Conservation (phyloP, 768 basidiomycete genomes). For the Amanita rimosa region DNA sequence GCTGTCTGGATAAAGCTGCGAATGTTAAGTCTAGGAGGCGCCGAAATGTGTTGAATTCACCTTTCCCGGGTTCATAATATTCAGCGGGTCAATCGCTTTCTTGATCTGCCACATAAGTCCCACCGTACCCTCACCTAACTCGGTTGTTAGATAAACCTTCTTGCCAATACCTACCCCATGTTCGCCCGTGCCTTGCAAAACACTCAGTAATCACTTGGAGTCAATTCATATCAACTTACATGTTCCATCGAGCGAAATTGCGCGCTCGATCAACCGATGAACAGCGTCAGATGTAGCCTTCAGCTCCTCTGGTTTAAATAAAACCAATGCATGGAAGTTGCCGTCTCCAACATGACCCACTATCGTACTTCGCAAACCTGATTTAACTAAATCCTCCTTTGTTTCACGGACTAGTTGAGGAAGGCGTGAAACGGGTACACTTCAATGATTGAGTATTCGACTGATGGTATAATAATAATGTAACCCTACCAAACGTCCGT, state of each 20-base stretch:
- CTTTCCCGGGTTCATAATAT: conserved; percentile 85
- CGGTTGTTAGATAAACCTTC: conserved; percentile 70
- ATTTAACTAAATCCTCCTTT: conserved; percentile 57
- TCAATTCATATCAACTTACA: conserved; percentile 30
- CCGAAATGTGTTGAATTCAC: conserved; percentile 14
- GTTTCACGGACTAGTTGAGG: conserved; percentile 69
- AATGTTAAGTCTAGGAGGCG: conserved; percentile 1
- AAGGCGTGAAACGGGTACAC: conserved; percentile 60
- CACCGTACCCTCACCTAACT: conserved; percentile 76
- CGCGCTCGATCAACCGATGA: conserved; percentile 62
- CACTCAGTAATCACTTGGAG: conserved; percentile 1
- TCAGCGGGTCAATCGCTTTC: conserved; percentile 62
- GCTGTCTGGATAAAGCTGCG: conserved; percentile 23
- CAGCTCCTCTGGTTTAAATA: conserved; percentile 54
- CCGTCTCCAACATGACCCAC: conserved; percentile 80
- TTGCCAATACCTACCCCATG: conserved; percentile 87
- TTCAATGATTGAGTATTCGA: conserved; percentile 14
- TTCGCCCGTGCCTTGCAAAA: conserved; percentile 59
- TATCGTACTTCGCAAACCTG: conserved; percentile 53
- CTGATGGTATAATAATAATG: background rate
- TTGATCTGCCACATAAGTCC: conserved; percentile 84
- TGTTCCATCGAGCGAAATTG: conserved; percentile 64
- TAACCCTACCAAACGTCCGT: conserved; percentile 75
- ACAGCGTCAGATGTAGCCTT: conserved; percentile 44
- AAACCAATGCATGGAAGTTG: conserved; percentile 41